These are phyloP conservation scores for Tetradesmus obliquus DNA, from an alignment of 139 green algal genomes.

Conservation along the genomic window DNA sequence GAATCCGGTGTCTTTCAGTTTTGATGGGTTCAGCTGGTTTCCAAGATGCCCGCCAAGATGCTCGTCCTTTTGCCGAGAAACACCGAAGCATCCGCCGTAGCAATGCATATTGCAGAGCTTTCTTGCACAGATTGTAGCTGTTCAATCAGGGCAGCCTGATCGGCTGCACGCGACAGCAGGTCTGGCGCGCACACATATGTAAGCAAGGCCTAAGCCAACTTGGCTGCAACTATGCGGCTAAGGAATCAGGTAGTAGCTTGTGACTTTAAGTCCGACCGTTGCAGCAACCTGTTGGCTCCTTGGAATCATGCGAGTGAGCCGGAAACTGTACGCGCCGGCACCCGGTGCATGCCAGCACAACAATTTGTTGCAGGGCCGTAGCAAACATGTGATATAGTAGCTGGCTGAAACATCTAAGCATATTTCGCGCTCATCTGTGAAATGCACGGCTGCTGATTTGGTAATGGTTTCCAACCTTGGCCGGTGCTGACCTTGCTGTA, in stretches of 20 bases:
- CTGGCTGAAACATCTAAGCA: too few species aligned
- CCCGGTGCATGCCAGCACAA: not conserved
- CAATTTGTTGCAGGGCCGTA: not conserved
- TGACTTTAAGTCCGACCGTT: not conserved
- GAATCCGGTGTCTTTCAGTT: not conserved
- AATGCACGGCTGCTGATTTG: not conserved
- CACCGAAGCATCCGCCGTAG: not conserved
- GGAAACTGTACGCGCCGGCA: not conserved
- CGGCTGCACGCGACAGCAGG: not conserved
- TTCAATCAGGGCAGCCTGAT: not conserved
- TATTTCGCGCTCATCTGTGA: not conserved
- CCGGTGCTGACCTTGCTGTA: not conserved
- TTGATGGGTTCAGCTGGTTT: too few species aligned
- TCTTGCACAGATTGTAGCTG: not conserved
- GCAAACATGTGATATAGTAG: too few species aligned
- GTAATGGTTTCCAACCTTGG: not conserved
- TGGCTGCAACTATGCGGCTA: not conserved
- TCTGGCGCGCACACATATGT: not conserved
- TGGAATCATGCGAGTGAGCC: not conserved
- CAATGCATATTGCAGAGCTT: not conserved
- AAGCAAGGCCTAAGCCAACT: not conserved
- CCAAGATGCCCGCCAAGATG: not conserved
- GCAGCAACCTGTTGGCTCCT: not conserved
- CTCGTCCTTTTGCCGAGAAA: not conserved
- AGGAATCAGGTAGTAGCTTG: too few species aligned